A percentile compares a stretch with the other conserved stretches of the same genome.
Evolutionary conservation across 2,329 filamentous ascomycete genomes (phyloP).

Genomic region (Scedosporium dehoogii): DNA sequence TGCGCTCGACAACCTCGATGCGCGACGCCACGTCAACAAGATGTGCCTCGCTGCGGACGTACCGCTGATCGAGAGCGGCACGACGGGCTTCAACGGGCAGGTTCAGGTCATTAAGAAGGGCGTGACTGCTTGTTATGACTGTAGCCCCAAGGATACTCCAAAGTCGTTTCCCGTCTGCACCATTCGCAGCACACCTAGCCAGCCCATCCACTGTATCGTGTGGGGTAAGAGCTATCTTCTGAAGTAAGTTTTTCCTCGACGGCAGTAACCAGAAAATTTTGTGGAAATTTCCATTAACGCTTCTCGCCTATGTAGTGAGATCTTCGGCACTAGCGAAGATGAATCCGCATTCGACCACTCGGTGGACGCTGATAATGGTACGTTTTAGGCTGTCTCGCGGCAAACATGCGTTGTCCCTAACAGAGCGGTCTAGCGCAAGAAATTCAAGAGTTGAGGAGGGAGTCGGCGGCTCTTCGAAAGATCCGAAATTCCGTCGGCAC

Average conservation of each 20-base stretch:
- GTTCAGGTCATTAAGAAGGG: slow-evolving; percentile 95
- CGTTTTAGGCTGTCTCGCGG: slow-evolving; percentile 11
- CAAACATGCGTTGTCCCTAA: slow-evolving; percentile 7
- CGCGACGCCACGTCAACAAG: slow-evolving; percentile 86
- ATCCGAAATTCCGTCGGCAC: slow-evolving; percentile 77
- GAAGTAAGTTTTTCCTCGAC: slow-evolving; percentile 36
- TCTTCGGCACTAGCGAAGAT: slow-evolving; percentile 88
- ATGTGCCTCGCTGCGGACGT: slow-evolving; percentile 93
- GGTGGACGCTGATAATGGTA: slow-evolving; percentile 70
- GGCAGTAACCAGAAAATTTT: background rate
- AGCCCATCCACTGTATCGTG: slow-evolving; percentile 97
- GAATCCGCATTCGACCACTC: slow-evolving; percentile 72
- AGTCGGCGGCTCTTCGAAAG: slow-evolving; percentile 72
- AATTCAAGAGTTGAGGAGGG: slow-evolving; percentile 76
- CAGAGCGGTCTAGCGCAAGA: slow-evolving; percentile 46
- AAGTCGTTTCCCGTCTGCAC: slow-evolving; percentile 96
- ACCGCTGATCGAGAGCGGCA: slow-evolving; percentile 90
- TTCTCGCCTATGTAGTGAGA: slow-evolving; percentile 39
- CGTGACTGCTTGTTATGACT: slow-evolving; percentile 92
- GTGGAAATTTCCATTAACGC: background rate
- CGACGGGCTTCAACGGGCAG: slow-evolving; percentile 94
- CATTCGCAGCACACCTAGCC: slow-evolving; percentile 89
- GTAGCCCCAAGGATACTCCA: slow-evolving; percentile 76
- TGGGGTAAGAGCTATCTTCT: slow-evolving; percentile 97
- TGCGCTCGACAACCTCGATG: slow-evolving; percentile 90